Base-by-base conservation (phyloP, 768 basidiomycete species). In the Chlorophyllum brunneum region DNA sequence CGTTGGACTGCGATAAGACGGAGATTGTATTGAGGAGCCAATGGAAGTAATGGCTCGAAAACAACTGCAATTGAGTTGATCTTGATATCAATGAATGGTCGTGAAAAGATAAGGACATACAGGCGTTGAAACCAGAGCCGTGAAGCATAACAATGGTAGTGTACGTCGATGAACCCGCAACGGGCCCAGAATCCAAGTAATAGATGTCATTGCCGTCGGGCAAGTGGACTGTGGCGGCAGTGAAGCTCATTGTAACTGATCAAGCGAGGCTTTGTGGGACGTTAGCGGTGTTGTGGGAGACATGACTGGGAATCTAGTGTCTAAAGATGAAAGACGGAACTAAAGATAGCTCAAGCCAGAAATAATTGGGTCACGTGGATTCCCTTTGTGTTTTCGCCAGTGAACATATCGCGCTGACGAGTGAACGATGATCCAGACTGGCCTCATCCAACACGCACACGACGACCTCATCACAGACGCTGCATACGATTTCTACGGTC, bases 401-500 rank as follows among this genome's bases (percentile, higher is more conserved):
- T n/a, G n/a, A n/a, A n/a, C n/a, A n/a, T n/a, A n/a, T n/a, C n/a
- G n/a, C n/a, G n/a, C n/a, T n/a, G n/a, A n/a, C n/a, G n/a, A n/a
- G n/a, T n/a, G n/a, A n/a, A n/a, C 49, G 16, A 88, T 90, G 84
- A 82, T 90, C 43, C 89, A 92, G 67, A 87, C 87, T 4, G 86
- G 86, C 7, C 74, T 92, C 11, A 86, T 92, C 55, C 81, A 77
- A 51, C 86, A 81, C 58, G 87, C 86, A 4, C 91, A 93, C 67
- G 78, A 71, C 47, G 90, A 92, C 65, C 79, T 92, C 23, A 76
- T 92, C 26, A 92, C 91, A 0, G 93, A 95, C 70, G 80, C 89
- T 50, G 79, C 85, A 10, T 97, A 94, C 63, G 92, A 95, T 63
- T 95, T 88, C 66, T 97, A 95, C 64, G 94, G 94, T 2, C 77